Percentiles rank a stretch among this genome's conserved stretches.
phyloP scores from a whole-genome alignment of 176 grass and related monocot genomes.

The Pharus latifolius region DNA sequence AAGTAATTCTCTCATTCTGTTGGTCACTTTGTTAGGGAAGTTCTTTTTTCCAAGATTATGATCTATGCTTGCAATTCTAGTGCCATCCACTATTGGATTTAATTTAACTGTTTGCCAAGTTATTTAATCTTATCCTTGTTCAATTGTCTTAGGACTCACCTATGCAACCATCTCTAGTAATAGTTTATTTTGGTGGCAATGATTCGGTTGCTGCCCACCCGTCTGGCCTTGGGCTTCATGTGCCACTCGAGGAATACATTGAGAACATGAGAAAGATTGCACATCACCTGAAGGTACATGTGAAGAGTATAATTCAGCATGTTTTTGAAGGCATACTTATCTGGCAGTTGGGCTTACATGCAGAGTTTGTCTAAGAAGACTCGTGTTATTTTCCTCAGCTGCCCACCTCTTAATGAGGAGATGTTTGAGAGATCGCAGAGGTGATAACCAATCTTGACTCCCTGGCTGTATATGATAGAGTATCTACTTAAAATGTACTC shows the following conservation, averaged over 20 bases:
- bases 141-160: conserved; percentile 37
- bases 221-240: conserved; percentile 72
- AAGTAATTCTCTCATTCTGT: too few species aligned
- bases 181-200: conserved; percentile 95
- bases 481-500: background rate
- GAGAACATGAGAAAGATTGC: conserved; percentile 77
- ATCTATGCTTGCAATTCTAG: background rate
- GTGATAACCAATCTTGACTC: too few species aligned
- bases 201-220: conserved; percentile 57
- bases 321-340: background rate
- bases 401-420: conserved; percentile 79
- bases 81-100: background rate
- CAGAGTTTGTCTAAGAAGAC: conserved; percentile 62
- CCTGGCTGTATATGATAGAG: background rate
- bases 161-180: conserved; percentile 61
- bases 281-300: conserved; percentile 66
- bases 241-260: conserved; percentile 74
- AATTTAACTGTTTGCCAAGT: background rate
- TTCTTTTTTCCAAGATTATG: background rate
- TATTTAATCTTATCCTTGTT: background rate
- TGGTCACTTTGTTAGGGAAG: too few species aligned
- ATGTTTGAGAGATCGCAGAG: conserved; percentile 33
- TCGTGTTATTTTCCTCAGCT: conserved; percentile 71
- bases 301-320: background rate
- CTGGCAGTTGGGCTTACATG: conserved; percentile 14